Evolutionary conservation across 148 eudicot species (phyloP), one percentile per base, ranked within the genome.

Genomic region (Hydrangea macrophylla): DNA sequence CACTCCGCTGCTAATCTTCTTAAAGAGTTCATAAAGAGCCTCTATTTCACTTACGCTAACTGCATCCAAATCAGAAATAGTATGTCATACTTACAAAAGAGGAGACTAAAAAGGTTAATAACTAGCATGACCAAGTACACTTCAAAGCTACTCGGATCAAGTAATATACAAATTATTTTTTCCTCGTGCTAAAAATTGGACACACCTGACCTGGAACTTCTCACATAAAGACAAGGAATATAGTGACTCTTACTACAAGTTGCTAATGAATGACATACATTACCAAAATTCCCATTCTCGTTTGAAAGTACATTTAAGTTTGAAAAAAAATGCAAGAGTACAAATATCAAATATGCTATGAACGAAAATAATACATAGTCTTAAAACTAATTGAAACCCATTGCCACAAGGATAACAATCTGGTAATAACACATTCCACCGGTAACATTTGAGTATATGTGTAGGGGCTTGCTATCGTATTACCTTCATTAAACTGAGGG

Each of bases 11-110:
- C 98, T 92, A 69, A 92, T 92, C 87, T 84, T 86, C 83, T 92
- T 90, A 69, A 90, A 92, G 45, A 92, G 83, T 77, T 92, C 98
- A 74, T 92, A 92, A 62, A 92, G 92, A 39, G 98, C 98, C 80
- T 92, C 98, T 75, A 92, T 81, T 74, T 92, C 98, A 42, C 96
- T 92, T 36, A 92, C 98, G 76, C 98, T 92, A 82, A 92, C 98
- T 92, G 94, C 88, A 90, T 75, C 13, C 42, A 65, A 32, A 15
- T 5, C 30, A 62, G 58, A 68, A 45, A 17, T n/a, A 30, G 1
- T 10, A 24, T 15, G 39, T 69, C 60, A 22, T 39, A 42, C 8
- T 40, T 40, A 18, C 32, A 50, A 27, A 40, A n/a, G n/a, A 60
- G 54, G 51, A 45, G 37, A 65, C 0, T 6, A 71, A 22, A 54